These are phyloP conservation scores for Glebionis coronaria DNA, from an alignment of 129 eudicot species.

Conservation along the genomic window DNA sequence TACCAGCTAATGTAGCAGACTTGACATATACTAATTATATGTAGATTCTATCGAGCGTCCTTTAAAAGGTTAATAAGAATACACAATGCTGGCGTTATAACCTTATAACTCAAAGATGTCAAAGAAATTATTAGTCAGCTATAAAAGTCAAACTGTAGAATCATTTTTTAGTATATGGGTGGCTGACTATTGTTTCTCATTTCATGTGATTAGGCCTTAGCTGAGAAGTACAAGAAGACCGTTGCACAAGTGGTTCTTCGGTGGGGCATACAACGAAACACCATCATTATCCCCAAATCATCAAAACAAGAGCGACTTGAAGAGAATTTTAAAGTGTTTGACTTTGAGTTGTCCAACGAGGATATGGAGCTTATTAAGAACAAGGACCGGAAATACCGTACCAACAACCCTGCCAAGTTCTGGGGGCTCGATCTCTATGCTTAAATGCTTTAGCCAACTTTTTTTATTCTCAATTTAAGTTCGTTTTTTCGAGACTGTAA, in stretches of 20 bases:
- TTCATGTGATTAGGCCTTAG: slow-evolving; percentile 44
- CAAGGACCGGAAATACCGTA: slow-evolving; percentile 64
- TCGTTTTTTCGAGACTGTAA: slow-evolving; percentile 7
- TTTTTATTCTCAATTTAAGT: not conserved
- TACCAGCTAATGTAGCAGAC: too few species aligned
- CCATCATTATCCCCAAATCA: slow-evolving; percentile 80
- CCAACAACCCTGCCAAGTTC: slow-evolving; percentile 76
- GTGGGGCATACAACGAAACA: slow-evolving; percentile 88
- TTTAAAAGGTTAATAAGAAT: too few species aligned
- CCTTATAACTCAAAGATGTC: not conserved
- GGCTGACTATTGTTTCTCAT: not conserved
- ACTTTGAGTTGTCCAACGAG: slow-evolving; percentile 71
- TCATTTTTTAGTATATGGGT: not conserved
- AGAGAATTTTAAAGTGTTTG: slow-evolving; percentile 67
- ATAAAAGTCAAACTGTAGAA: not conserved
- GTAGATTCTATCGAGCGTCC: too few species aligned
- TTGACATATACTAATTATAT: too few species aligned
- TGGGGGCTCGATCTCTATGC: slow-evolving; percentile 88
- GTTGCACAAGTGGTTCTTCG: slow-evolving; percentile 80
- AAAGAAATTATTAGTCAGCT: slow-evolving; percentile 4
- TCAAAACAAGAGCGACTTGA: slow-evolving; percentile 68
- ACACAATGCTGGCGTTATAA: not conserved
- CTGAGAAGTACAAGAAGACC: slow-evolving; percentile 73
- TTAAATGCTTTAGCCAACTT: slow-evolving; percentile 12
- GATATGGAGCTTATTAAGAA: slow-evolving; percentile 75